Evolutionary conservation across 148 eudicot species (phyloP).

Genomic region (Rheum nobile): DNA sequence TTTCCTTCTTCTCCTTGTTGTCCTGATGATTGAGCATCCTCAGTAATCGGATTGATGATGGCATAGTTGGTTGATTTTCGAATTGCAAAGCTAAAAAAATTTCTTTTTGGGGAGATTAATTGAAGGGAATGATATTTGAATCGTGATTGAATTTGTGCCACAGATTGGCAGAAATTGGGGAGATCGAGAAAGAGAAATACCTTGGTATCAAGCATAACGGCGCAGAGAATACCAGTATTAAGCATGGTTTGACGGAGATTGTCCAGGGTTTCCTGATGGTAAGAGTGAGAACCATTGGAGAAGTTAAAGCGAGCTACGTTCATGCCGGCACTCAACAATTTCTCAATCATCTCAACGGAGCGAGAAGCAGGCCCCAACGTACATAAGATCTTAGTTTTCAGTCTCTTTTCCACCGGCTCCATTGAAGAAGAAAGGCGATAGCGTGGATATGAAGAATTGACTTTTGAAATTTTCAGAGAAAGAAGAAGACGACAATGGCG

Average conservation of each 20-base stretch:
- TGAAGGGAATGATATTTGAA: background rate
- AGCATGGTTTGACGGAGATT: too few species aligned
- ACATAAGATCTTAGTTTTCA: background rate
- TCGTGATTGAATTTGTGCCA: background rate
- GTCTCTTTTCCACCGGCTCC: background rate
- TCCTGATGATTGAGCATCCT: background rate
- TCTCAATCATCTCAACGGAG: conserved; percentile 4
- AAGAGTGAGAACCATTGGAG: background rate
- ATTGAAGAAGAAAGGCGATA: too few species aligned
- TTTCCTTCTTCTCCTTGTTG: background rate
- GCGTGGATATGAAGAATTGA: too few species aligned
- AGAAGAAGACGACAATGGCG: too few species aligned
- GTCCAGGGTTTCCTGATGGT: too few species aligned
- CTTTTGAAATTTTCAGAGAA: too few species aligned
- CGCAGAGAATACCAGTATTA: too few species aligned
- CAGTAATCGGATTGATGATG: background rate
- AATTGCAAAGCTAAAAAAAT: background rate
- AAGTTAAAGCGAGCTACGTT: conserved; percentile 5
- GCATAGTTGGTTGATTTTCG: background rate
- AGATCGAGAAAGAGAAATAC: too few species aligned
- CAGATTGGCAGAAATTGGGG: too few species aligned
- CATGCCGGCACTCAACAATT: background rate
- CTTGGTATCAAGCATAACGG: too few species aligned
- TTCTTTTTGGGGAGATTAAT: background rate
- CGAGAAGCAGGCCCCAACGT: conserved; percentile 1